Conservation (phyloP, 2,329 filamentous ascomycete genomes). For the Aspergillus sp. region DNA sequence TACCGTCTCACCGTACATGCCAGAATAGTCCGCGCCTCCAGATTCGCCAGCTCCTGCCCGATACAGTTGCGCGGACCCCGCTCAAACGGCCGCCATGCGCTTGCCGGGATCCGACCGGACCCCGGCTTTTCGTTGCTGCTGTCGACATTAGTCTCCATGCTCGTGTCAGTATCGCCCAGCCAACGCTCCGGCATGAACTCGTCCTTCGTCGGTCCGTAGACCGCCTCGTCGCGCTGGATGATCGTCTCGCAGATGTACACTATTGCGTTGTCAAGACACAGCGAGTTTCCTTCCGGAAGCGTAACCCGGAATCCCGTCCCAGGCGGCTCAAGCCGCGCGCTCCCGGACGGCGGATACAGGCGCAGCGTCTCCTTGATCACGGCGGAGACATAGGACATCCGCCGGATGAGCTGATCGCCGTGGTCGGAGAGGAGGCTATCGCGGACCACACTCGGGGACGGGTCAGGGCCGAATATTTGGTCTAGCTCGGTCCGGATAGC, state of each 20-base stretch:
- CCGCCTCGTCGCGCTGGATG: constrained; percentile 11
- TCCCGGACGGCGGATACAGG: constrained; percentile 37
- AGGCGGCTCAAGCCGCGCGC: constrained; percentile 5
- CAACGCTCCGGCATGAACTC: constrained; percentile 24
- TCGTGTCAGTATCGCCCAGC: background rate
- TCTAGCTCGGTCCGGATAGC: constrained; percentile 44
- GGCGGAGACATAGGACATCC: constrained; percentile 42
- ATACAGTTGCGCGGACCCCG: constrained; percentile 39
- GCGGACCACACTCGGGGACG: constrained; percentile 21
- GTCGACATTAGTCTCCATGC: background rate
- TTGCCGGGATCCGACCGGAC: constrained; percentile 11
- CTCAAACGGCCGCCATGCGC: constrained; percentile 41
- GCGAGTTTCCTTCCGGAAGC: constrained; percentile 3
- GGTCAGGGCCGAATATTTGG: constrained; percentile 40
- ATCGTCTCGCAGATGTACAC: constrained; percentile 7
- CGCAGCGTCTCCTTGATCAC: constrained; percentile 48
- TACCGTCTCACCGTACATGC: constrained; percentile 2
- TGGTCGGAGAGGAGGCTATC: constrained; percentile 21
- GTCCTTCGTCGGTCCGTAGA: constrained; percentile 9
- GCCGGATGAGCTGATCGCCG: constrained; percentile 37
- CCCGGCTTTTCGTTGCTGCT: background rate
- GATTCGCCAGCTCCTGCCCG: constrained; percentile 39
- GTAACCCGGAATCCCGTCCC: constrained; percentile 6
- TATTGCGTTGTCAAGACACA: constrained; percentile 7
- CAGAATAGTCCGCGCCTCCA: constrained; percentile 21